A percentile compares a stretch with the other conserved stretches of the same genome.
Evolutionary conservation across 495 filamentous ascomycete genomes (phyloP).

Genomic region (Apodospora peruviana): DNA sequence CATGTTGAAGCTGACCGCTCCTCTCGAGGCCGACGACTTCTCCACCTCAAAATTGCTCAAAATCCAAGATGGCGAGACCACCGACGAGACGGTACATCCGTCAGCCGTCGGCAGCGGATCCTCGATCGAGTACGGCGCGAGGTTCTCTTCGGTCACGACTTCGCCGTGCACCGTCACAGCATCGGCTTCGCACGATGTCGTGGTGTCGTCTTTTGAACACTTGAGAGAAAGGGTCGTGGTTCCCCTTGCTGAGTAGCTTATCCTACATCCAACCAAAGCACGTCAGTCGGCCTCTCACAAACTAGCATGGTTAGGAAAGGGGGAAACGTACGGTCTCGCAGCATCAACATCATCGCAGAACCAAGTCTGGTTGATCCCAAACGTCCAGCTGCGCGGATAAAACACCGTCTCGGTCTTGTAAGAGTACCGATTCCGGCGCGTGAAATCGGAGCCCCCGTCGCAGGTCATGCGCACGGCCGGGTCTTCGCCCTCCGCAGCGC

Average conservation of each 20-base stretch:
- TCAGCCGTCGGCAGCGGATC: conserved; percentile 17
- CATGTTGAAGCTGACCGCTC: conserved; percentile 20
- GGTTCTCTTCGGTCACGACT: conserved; percentile 3
- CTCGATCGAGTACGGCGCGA: conserved; percentile 21
- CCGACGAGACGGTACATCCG: conserved; percentile 25
- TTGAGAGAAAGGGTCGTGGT: conserved; percentile 3
- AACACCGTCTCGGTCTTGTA: conserved; percentile 7
- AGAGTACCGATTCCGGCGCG: conserved; percentile 4
- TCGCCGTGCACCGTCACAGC: conserved; percentile 8
- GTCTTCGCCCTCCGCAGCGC: neutral
- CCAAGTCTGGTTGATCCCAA: conserved; percentile 17
- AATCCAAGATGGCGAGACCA: conserved; percentile 19
- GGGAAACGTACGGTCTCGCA: conserved; percentile 9
- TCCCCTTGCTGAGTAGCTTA: conserved; percentile 6
- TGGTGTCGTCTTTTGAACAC: conserved; percentile 5
- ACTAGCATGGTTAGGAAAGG: neutral
- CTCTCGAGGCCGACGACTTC: neutral
- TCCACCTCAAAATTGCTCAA: conserved; percentile 18
- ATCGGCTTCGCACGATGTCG: conserved; percentile 11
- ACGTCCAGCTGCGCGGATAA: conserved; percentile 7
- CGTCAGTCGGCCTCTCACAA: too few relatives aligned
- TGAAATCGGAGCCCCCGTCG: conserved; percentile 2
- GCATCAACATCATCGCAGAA: conserved; percentile 15
- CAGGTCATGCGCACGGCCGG: conserved; percentile 5
- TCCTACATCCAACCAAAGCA: conserved; percentile 3